These are phyloP conservation scores for Coemansia sp. DNA, from an alignment of 192 early-diverging fungal species.

Conservation along the genomic window DNA sequence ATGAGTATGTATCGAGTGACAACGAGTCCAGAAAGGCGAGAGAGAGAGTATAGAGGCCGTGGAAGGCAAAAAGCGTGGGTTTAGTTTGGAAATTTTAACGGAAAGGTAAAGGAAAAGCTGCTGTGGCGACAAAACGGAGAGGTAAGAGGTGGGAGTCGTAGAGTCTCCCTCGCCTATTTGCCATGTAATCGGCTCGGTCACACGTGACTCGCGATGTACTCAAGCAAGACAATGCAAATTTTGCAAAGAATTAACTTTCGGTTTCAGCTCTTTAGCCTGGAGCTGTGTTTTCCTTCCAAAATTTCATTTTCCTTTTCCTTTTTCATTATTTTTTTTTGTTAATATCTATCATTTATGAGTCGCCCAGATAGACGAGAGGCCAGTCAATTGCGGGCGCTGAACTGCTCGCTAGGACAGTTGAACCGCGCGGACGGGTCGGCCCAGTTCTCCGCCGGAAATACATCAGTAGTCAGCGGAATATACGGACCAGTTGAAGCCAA, in stretches of 20 bases:
- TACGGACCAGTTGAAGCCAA: constrained; percentile 87
- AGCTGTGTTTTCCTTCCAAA: background rate
- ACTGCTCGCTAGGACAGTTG: constrained; percentile 67
- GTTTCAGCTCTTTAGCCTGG: background rate
- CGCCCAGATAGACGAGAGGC: constrained; percentile 60
- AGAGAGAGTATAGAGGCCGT: background rate
- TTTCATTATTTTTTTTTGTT: background rate
- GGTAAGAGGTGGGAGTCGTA: background rate
- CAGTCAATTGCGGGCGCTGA: constrained; percentile 71
- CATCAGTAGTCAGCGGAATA: constrained; percentile 75
- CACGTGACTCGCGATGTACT: background rate
- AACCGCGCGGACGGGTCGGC: constrained; percentile 85
- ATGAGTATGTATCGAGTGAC: background rate
- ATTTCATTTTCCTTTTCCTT: background rate
- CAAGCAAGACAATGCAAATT: background rate
- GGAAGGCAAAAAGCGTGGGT: background rate
- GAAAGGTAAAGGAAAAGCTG: background rate
- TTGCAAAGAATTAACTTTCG: background rate
- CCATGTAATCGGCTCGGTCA: background rate
- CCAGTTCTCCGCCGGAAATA: constrained; percentile 76
- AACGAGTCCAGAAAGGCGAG: background rate
- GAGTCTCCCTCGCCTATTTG: background rate
- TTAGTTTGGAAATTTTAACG: background rate
- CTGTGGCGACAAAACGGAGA: background rate
- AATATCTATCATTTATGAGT: constrained; percentile 14